Conservation (phyloP, 371 early-diverging fungal genomes). For the Mucor indicus region DNA sequence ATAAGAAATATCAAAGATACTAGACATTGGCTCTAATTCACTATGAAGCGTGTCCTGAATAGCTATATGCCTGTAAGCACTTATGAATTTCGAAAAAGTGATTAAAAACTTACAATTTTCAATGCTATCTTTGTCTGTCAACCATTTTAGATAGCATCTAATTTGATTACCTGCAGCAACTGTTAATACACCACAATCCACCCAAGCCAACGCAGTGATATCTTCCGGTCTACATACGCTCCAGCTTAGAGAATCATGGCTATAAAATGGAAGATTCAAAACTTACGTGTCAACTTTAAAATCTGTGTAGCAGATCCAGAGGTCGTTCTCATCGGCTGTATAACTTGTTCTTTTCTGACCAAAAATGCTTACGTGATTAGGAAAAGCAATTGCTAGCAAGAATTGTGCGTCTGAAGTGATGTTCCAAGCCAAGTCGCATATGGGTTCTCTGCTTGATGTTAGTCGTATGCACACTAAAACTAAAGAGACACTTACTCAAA, state of each 20-base stretch:
- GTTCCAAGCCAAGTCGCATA: slow-evolving; percentile 67
- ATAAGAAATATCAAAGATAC: slow-evolving; percentile 54
- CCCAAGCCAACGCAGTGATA: slow-evolving; percentile 62
- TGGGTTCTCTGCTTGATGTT: slow-evolving; percentile 20
- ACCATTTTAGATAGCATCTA: slow-evolving; percentile 66
- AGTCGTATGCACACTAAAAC: background rate
- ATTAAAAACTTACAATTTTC: slow-evolving; percentile 25
- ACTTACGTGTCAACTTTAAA: slow-evolving; percentile 44
- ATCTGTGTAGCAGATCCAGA: slow-evolving; percentile 47
- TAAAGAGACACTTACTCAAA: slow-evolving; percentile 21
- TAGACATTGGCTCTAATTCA: slow-evolving; percentile 41
- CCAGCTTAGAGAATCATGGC: too few relatives aligned
- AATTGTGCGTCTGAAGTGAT: slow-evolving; percentile 72
- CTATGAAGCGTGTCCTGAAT: slow-evolving; percentile 23
- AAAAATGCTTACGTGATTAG: slow-evolving; percentile 45
- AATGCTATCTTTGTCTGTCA: slow-evolving; percentile 44
- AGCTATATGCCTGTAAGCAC: background rate
- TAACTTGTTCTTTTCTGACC: slow-evolving; percentile 44
- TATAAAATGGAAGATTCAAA: background rate
- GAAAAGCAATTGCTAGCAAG: slow-evolving; percentile 62
- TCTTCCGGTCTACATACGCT: slow-evolving; percentile 23
- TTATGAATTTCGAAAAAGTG: background rate
- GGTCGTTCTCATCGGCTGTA: slow-evolving; percentile 9
- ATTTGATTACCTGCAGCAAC: slow-evolving; percentile 60
- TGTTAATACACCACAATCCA: slow-evolving; percentile 61